Evolutionary conservation across 441 rosid species (phyloP).

Genomic region (Eutrema salsugineum): DNA sequence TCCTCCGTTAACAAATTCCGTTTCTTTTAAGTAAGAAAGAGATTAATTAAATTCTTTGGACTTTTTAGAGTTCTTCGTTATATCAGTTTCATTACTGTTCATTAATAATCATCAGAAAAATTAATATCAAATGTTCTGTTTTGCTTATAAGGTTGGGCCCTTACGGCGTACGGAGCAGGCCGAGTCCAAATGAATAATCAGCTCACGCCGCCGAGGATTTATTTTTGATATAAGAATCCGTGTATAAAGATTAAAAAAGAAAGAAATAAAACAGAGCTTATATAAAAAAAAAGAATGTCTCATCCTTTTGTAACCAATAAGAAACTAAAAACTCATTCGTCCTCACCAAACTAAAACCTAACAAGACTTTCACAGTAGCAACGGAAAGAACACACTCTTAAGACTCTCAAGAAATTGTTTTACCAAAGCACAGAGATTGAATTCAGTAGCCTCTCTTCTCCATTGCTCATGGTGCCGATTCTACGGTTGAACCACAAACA

Average conservation of each 20-base stretch:
- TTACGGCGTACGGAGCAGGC: neutral
- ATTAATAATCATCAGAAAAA: neutral
- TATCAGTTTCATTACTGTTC: neutral
- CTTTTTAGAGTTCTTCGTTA: neutral
- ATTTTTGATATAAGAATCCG: neutral
- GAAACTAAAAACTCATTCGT: conserved; percentile 1
- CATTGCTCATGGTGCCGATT: conserved; percentile 3
- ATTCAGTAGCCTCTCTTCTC: neutral
- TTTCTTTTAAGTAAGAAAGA: neutral
- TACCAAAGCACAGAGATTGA: conserved; percentile 5
- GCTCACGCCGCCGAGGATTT: neutral
- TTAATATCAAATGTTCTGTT: neutral
- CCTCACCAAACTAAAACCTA: conserved; percentile 19
- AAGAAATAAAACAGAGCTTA: neutral
- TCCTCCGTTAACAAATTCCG: conserved; percentile 2
- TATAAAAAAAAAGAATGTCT: neutral
- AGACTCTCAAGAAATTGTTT: conserved; percentile 3
- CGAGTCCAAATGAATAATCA: neutral
- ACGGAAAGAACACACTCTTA: neutral
- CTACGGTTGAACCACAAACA: conserved; percentile 67
- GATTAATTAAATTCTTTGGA: neutral
- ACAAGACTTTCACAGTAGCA: conserved; percentile 8
- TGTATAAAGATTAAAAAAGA: neutral
- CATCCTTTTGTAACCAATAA: neutral
- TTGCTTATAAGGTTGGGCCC: neutral